Evolutionary conservation across 768 basidiomycete species (phyloP), one percentile per base, ranked within the genome.

Genomic region (Serpula lacrymans): DNA sequence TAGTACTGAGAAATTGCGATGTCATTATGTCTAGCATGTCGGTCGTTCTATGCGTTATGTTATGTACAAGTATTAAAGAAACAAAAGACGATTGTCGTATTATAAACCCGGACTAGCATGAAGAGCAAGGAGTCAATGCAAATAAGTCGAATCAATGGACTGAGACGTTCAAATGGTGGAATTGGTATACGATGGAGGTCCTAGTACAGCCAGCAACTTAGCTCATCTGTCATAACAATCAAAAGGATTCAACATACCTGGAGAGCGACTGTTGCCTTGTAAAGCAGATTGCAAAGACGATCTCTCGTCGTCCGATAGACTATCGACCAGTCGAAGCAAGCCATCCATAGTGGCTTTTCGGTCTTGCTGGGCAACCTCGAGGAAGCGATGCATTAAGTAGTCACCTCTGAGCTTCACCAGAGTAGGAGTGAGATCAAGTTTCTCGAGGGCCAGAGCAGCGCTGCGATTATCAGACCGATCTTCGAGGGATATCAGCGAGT

Each of bases 281-380:
- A 91, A 72, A 27, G 77, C 77, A 29, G 64, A 60, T 26, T 82
- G 70, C 46, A 93, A 55, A 1, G 72, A 63, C 9, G 73, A 64
- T 59, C 77, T 80, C 50, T 92, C 89, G 18, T 90, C 90, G 17
- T 78, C 75, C 0, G 78, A 75, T 44, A 94, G 71, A 26, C 72
- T 73, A 43, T 88, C 82, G n/a, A 82, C 77, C 9, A 92, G 66
- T 35, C 82, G 81, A 36, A 79, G 60, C 43, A 93, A 74, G 25
- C 88, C 82, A 45, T 83, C 80, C 45, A 93, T 60, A 1, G 85
- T 78, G 7, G 80, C 82, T 63, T 87, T 88, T 35, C 81, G 77
- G 58, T 93, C 86, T 50, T 82, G 81, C 46, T 82, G 80, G 10
- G 81, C 74, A 47, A 84, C 66, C 11, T 78, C 75, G 18, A 88